Evolutionary conservation across 495 filamentous ascomycete genomes (phyloP), one percentile per base, ranked within the genome.

Genomic region (Lasiosphaeria ovina): DNA sequence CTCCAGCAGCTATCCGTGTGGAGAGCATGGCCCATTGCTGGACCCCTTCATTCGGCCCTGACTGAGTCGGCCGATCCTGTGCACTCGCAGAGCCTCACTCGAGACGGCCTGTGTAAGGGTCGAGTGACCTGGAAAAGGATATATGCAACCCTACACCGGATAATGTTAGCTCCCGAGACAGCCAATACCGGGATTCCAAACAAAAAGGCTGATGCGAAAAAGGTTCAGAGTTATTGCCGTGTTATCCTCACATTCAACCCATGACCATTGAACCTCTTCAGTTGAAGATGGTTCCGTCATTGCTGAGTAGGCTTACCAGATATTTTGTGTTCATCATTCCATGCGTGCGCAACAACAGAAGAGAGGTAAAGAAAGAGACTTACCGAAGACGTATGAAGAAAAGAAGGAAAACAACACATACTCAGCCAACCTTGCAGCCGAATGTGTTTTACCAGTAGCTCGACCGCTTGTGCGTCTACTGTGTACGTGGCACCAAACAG

Each of bases 251-350:
- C 35, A 35, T 57, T 65, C 65, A 73, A 73, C 71, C 38, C 71
- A 67, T 66, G 68, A 59, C 55, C 40, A 35, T 48, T 47, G 48
- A 54, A 35, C 58, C 49, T 35, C 51, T 47, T 9, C 17, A 35
- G 40, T 31, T 24, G 4, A 55, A 42, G 36, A 42, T 33, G 10
- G 51, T 55, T 55, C 49, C 45, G 49, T 53, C 67, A 63, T 65
- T 73, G 71, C 51, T 73, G 65, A 72, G 68, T 73, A 54, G 65
- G 71, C 61, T 72, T 73, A 73, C 71, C 71, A 66, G 71, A 72
- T 67, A 59, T 61, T 63, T 64, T 60, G 17, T 55, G 49, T 55
- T 72, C 66, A 73, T 73, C 71, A 73, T 36, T 24, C 24, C 24
- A 24, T 2, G 24, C 24, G 24, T 33, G 60, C 64, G 44, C 35